Conservation (phyloP, 2,329 filamentous ascomycete species). For the Juglanconis juglandina region DNA sequence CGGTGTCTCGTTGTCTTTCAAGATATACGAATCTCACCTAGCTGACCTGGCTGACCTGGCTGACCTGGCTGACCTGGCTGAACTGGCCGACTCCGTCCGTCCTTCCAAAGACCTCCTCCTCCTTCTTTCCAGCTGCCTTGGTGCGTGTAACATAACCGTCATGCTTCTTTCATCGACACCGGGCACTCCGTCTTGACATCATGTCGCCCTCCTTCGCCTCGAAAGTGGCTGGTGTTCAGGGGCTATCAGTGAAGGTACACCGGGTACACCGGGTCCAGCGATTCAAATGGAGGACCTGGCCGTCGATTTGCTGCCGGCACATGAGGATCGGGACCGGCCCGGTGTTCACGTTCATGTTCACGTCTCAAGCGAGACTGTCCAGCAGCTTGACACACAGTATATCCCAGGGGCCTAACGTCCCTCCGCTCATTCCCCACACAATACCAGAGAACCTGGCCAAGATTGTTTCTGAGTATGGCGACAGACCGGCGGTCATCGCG, state of each 20-base stretch:
- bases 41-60: too few species aligned
- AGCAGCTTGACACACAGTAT: conserved; percentile 8
- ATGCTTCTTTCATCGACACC: neutral
- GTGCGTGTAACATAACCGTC: neutral
- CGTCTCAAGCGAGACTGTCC: conserved; percentile 4
- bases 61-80: too few species aligned
- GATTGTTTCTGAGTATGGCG: conserved; percentile 62
- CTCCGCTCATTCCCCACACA: conserved; percentile 63
- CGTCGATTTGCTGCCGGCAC: neutral
- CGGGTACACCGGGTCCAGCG: neutral
- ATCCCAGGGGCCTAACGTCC: conserved; percentile 34
- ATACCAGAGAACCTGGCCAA: conserved; percentile 69
- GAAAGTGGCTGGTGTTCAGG: neutral
- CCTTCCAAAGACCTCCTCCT: too few species aligned
- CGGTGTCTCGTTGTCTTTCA: too few species aligned
- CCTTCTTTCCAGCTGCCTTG: neutral
- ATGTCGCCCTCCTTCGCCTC: conserved; percentile 2
- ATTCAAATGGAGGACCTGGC: neutral
- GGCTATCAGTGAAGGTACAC: neutral
- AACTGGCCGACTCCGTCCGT: too few species aligned
- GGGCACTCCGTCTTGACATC: neutral
- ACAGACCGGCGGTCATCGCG: conserved; percentile 57
- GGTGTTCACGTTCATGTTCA: neutral
- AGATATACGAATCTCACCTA: too few species aligned
- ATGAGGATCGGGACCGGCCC: neutral